A percentile compares a stretch with the other conserved stretches of the same genome.
Conservation (phyloP, 2,329 filamentous ascomycete species). For the Rutstroemia sp. region DNA sequence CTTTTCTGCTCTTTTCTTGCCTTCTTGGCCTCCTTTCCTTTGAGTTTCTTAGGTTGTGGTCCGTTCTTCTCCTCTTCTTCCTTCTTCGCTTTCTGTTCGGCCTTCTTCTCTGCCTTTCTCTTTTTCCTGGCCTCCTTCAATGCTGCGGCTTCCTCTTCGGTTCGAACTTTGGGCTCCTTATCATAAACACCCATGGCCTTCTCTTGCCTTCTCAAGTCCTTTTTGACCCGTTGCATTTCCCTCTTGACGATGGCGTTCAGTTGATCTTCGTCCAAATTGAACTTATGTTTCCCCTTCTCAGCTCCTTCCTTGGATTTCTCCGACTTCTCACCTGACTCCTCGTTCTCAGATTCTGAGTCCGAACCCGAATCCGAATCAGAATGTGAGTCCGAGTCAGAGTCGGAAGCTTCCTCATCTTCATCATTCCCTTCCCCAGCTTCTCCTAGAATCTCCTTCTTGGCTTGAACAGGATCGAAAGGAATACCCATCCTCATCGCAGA, state of each 20-base stretch:
- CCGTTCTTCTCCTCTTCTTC: constrained; percentile 1
- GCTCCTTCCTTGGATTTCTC: constrained; percentile 6
- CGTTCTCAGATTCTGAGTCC: neutral
- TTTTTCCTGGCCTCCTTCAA: constrained; percentile 2
- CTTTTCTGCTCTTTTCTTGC: constrained; percentile 10
- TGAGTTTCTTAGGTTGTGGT: neutral
- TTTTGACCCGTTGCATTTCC: constrained; percentile 6
- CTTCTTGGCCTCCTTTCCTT: constrained; percentile 9
- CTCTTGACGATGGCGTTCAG: constrained; percentile 8
- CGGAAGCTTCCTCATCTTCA: neutral
- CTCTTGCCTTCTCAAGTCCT: constrained; percentile 2
- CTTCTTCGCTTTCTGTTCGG: constrained; percentile 5
- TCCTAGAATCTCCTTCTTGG: constrained; percentile 19
- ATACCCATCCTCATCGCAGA: constrained; percentile 17
- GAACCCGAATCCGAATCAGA: constrained; percentile 3
- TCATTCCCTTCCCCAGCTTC: constrained; percentile 11
- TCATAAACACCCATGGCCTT: constrained; percentile 7
- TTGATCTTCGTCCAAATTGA: constrained; percentile 4
- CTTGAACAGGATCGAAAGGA: constrained; percentile 20
- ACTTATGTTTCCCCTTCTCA: constrained; percentile 3
- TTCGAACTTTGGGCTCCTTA: neutral
- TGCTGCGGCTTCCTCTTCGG: constrained; percentile 7
- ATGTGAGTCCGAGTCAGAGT: constrained; percentile 8
- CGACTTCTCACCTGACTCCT: neutral
- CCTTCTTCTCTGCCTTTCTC: constrained; percentile 4